These are phyloP conservation scores for Leptographium radiaticola DNA, from an alignment of 2,329 filamentous ascomycete species.

Conservation along the genomic window DNA sequence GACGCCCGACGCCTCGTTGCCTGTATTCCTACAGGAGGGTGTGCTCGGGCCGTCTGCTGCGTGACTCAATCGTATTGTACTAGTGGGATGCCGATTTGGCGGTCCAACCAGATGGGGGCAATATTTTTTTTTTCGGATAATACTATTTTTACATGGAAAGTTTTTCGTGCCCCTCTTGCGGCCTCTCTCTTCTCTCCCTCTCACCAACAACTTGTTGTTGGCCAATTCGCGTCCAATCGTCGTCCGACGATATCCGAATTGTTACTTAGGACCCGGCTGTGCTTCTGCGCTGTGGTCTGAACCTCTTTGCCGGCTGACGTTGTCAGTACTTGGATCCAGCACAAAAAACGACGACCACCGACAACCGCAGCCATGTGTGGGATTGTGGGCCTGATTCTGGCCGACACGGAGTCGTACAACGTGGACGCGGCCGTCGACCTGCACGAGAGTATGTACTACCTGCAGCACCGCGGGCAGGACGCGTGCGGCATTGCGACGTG, in stretches of 20 bases:
- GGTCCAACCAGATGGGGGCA: neutral
- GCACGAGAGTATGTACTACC: conserved; percentile 56
- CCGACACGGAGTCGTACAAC: conserved; percentile 29
- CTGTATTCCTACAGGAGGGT: too few species aligned
- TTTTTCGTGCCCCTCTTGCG: neutral
- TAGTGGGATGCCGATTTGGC: too few species aligned
- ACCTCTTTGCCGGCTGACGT: too few species aligned
- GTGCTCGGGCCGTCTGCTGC: too few species aligned
- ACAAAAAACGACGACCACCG: neutral
- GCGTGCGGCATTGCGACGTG: conserved; percentile 71
- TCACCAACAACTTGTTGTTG: neutral
- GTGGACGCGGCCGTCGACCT: conserved; percentile 44
- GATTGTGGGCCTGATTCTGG: conserved; percentile 47
- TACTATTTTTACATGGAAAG: neutral
- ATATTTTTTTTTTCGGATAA: neutral
- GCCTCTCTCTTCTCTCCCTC: neutral
- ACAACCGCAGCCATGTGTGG: conserved; percentile 41
- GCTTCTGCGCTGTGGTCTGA: neutral
- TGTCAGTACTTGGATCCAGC: neutral
- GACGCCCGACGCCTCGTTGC: too few species aligned
- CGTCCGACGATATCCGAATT: too few species aligned
- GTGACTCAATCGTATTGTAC: too few species aligned
- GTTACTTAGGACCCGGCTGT: too few species aligned
- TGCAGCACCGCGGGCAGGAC: conserved; percentile 50
- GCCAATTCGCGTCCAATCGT: neutral